Evolutionary conservation across 2,329 filamentous ascomycete genomes (phyloP), one percentile per base, ranked within the genome.

Genomic region (Akanthomyces dipterigenus): DNA sequence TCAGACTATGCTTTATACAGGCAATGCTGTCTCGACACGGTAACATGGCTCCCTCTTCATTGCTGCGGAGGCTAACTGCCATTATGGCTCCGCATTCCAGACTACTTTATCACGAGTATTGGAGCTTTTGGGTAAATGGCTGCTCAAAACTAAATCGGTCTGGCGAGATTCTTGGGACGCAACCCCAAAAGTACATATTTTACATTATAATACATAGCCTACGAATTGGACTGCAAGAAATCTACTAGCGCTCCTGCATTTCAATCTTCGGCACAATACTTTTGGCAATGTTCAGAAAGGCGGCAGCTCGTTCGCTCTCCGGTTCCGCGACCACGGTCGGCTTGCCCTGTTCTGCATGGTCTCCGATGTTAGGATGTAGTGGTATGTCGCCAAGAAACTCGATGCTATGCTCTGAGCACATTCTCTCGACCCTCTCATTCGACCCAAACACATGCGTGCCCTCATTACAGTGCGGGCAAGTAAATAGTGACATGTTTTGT

Each of bases 311-410:
- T 36, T 84, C 81, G 67, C 91, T 92, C 1, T 86, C 80, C 8
- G 93, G 91, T 72, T 96, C 91, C 1, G 91, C 84, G 2, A 96
- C 91, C 0, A 98, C 90, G 1, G 93, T 97, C 4, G 95, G 95
- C 73, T 89, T 91, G 1, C 95, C 95, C 22, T 83, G 79, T 73
- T 96, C 91, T 1, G 90, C 91, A 73, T 97, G 91, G 61, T 91
- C 88, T 63, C 92, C 96, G 24, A 98, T 96, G 55, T 80, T 85
- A 4, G 89, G 86, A 72, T 98, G 91, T 54, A 99, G 80, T 6
- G 93, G 93, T 45, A 99, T 88, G 71, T 97, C 90, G 1, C 91
- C 93, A 3, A 99, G 76, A 65, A 97, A 85, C n/a, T 88, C 82
- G 57, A 98, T 85, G 0, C 83, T 82, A 48, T 93, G 80, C 62